Conservation (phyloP, 805 yeast genomes). For the Hanseniaspora thailandica region DNA sequence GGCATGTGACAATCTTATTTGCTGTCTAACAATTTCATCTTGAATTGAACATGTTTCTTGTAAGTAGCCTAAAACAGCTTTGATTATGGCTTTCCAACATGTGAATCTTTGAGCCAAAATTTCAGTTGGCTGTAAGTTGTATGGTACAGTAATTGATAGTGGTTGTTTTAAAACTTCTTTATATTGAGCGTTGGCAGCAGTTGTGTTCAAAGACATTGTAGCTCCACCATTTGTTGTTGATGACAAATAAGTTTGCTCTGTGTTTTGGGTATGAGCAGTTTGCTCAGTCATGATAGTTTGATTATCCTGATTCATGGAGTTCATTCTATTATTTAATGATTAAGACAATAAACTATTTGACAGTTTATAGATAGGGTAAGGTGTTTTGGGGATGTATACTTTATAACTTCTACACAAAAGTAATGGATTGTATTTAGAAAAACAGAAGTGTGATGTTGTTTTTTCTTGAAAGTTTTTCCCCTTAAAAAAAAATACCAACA, state of each 20-base stretch:
- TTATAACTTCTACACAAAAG: too few relatives aligned
- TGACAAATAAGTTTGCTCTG: conserved; percentile 12
- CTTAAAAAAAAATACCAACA: background rate
- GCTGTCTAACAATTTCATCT: conserved; percentile 79
- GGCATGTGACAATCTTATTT: conserved; percentile 68
- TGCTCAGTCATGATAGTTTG: conserved; percentile 14
- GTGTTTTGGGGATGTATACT: too few relatives aligned
- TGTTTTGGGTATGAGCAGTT: conserved; percentile 16
- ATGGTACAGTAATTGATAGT: conserved; percentile 40
- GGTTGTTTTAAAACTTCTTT: conserved; percentile 38
- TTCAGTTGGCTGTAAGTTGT: conserved; percentile 70
- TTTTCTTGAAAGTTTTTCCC: background rate
- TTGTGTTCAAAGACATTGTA: conserved; percentile 4
- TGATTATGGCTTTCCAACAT: conserved; percentile 74
- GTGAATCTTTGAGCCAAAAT: conserved; percentile 69
- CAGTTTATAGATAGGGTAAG: too few relatives aligned
- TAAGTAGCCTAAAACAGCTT: conserved; percentile 61
- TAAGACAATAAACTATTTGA: too few relatives aligned
- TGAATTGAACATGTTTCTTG: conserved; percentile 73
- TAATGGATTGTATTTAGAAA: too few relatives aligned
- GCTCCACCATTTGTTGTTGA: conserved; percentile 1
- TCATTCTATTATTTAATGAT: background rate
- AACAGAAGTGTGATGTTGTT: background rate
- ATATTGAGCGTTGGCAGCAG: conserved; percentile 17
- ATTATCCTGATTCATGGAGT: conserved; percentile 12